A percentile compares a stretch with the other conserved stretches of the same genome.
phyloP scores from a whole-genome alignment of 1,284 basidiomycete species.

The Nidula niveotomentosa region DNA sequence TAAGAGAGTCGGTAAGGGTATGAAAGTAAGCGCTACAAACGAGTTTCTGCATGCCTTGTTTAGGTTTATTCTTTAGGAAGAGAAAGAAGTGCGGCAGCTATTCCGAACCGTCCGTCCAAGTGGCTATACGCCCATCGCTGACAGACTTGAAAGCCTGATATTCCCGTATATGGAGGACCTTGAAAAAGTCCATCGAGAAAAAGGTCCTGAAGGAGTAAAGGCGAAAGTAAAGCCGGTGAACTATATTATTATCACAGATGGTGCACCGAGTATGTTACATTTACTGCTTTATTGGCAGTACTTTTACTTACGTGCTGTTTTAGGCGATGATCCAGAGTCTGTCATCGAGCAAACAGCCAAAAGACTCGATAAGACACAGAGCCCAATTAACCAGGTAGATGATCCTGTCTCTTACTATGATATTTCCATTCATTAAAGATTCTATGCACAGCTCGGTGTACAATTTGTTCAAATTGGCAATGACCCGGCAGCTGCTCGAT shows the following conservation, averaged over 20 bases:
- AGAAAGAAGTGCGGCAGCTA: conserved; percentile 28
- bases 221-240: conserved; percentile 53
- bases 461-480: conserved; percentile 65
- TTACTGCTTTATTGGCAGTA: neutral
- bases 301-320: neutral
- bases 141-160: conserved; percentile 45
- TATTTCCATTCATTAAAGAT: no score
- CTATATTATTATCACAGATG: conserved; percentile 64
- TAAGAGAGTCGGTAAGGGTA: no score
- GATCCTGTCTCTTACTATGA: neutral
- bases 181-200: conserved; percentile 29
- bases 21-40: no score
- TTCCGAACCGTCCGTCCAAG: conserved; percentile 36
- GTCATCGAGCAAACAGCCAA: conserved; percentile 49
- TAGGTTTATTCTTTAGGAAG: conserved; percentile 8
- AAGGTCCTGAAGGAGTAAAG: conserved; percentile 21
- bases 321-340: conserved; percentile 50
- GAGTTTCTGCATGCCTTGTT: no score
- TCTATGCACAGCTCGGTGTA: conserved; percentile 19
- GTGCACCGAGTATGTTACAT: conserved; percentile 45
- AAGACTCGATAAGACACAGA: conserved; percentile 44
- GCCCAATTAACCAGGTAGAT: conserved; percentile 52
- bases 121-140: conserved; percentile 49
- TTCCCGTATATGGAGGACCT: conserved; percentile 42
- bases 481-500: conserved; percentile 39